Conservation (phyloP, 73 alveolate genomes). For the Paramecium biaurelia region DNA sequence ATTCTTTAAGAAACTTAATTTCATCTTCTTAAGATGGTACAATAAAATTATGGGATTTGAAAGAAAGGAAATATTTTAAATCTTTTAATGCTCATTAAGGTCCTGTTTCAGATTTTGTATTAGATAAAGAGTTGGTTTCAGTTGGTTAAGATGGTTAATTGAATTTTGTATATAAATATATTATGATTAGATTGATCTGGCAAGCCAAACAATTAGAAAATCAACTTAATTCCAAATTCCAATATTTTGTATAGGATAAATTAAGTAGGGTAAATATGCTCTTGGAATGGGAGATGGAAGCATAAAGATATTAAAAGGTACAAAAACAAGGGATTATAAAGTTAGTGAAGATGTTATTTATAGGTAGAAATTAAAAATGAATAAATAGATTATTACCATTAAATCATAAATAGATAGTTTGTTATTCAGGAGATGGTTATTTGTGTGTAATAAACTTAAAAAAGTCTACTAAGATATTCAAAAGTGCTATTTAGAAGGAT, state of each 20-base stretch:
- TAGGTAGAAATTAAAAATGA: neutral
- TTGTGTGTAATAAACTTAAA: neutral
- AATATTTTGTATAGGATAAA: neutral
- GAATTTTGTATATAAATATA: neutral
- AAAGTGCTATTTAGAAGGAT: neutral
- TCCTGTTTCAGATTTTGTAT: neutral
- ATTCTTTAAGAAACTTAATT: neutral
- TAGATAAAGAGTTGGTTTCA: neutral
- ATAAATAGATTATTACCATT: neutral
- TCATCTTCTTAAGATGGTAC: neutral
- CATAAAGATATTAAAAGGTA: neutral
- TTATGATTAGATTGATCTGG: neutral
- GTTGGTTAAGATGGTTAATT: neutral
- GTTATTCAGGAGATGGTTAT: neutral
- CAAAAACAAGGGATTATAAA: neutral
- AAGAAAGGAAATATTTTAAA: neutral
- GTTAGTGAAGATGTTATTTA: neutral
- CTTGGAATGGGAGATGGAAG: conserved; percentile 10
- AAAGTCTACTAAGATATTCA: neutral
- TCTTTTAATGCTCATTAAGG: neutral
- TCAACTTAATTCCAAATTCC: neutral
- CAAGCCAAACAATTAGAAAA: neutral
- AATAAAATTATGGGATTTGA: neutral
- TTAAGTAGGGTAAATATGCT: neutral
- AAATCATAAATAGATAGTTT: neutral